Percentiles rank a stretch among this genome's conserved stretches.
These are phyloP conservation scores for Stagonosporopsis chrysanthemi DNA, from an alignment of 2,329 filamentous ascomycete genomes.

Conservation along the genomic window DNA sequence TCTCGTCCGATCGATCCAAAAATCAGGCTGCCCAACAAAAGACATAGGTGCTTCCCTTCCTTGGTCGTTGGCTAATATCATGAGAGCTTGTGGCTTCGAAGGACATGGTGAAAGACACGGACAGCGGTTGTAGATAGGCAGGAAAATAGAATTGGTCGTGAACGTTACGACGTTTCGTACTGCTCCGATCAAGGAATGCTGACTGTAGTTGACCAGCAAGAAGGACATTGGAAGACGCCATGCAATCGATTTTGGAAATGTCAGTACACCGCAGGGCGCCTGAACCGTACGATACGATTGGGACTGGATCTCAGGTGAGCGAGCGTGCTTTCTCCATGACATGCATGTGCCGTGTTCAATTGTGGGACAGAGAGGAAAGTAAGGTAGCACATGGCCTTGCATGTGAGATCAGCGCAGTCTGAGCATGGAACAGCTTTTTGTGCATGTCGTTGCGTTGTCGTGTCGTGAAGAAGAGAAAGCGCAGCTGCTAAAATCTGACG, in stretches of 20 bases:
- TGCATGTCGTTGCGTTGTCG: neutral
- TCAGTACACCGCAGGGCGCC: no score
- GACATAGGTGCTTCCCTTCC: neutral
- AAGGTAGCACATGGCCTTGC: neutral
- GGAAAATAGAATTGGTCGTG: neutral
- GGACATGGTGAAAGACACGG: neutral
- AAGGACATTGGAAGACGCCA: no score
- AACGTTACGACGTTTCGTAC: neutral
- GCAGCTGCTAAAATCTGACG: neutral
- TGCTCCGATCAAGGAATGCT: neutral
- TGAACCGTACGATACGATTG: neutral
- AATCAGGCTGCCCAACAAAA: neutral
- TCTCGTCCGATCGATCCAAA: neutral
- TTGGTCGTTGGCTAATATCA: neutral
- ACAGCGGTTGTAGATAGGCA: neutral
- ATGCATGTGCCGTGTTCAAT: neutral
- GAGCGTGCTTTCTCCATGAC: neutral
- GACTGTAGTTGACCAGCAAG: no score
- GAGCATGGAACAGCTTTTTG: no score
- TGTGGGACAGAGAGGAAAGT: neutral
- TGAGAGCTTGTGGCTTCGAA: neutral
- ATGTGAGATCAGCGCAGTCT: neutral
- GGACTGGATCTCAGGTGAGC: no score
- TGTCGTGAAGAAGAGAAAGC: neutral
- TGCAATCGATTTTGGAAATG: no score